Evolutionary conservation across 164 flowering plant species (phyloP).

Genomic region (Vitis labrusca): DNA sequence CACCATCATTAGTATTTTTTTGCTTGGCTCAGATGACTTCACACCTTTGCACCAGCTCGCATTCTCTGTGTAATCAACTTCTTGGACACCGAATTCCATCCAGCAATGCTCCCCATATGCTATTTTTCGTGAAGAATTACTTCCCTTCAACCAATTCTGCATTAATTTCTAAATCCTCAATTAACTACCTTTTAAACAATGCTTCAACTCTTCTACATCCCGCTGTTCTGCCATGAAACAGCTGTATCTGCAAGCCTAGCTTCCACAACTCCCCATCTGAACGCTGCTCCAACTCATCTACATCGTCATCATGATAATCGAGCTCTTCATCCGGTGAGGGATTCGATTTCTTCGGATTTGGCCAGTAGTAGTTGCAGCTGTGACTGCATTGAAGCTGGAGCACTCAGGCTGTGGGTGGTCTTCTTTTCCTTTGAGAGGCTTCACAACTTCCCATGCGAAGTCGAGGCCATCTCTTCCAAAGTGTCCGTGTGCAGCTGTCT

Average conservation of each 20-base stretch:
- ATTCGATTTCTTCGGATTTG: no score
- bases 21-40: slow-evolving; percentile 39
- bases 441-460: slow-evolving; percentile 13
- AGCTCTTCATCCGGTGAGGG: no score
- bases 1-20: slow-evolving; percentile 33
- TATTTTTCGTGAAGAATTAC: no score
- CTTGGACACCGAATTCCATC: no score
- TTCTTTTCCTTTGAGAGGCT: slow-evolving; percentile 8
- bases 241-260: slow-evolving; percentile 43
- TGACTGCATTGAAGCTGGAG: no score
- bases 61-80: no score
- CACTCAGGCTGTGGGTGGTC: background rate
- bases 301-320: slow-evolving; percentile 6
- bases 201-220: background rate
- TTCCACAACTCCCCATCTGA: slow-evolving; percentile 42
- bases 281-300: slow-evolving; percentile 24
- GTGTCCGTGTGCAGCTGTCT: slow-evolving; percentile 14
- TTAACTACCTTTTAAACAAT: background rate
- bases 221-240: slow-evolving; percentile 38
- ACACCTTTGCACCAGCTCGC: slow-evolving; percentile 29
- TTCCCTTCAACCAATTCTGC: no score
- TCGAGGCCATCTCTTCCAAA: slow-evolving; percentile 8
- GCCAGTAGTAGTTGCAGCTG: no score
- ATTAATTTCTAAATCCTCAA: no score
- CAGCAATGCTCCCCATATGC: no score